A percentile compares a stretch with the other conserved stretches of the same genome.
Evolutionary conservation across 2,329 filamentous ascomycete genomes (phyloP).

Genomic region (Xylariaceae sp.): DNA sequence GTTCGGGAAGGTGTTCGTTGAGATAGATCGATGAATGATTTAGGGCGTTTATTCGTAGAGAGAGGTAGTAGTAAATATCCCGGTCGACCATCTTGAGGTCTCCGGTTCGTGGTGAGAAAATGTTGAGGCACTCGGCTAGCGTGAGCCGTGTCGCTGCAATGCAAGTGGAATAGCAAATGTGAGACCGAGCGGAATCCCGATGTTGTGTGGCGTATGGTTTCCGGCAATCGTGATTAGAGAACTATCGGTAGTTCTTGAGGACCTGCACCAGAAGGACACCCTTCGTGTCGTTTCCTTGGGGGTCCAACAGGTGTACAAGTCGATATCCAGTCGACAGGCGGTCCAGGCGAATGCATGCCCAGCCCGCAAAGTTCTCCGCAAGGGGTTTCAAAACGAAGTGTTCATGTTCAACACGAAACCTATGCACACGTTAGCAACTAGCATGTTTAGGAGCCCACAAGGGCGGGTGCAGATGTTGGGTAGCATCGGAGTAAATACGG

Average conservation of each 20-base stretch:
- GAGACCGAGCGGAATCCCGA: not conserved
- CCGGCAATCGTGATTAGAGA: not conserved
- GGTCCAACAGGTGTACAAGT: conserved; percentile 47
- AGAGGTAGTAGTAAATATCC: not conserved
- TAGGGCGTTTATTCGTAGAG: too few relatives aligned
- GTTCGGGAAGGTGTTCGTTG: not conserved
- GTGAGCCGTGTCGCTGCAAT: not conserved
- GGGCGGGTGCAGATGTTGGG: conserved; percentile 35
- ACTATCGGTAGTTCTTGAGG: conserved; percentile 40
- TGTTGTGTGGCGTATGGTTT: not conserved
- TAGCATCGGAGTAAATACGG: conserved; percentile 1
- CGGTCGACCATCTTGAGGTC: not conserved
- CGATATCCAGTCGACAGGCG: conserved; percentile 52
- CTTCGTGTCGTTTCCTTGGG: conserved; percentile 39
- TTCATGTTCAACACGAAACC: conserved; percentile 46
- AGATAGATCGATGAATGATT: not conserved
- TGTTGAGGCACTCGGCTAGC: not conserved
- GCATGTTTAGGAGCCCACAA: not conserved
- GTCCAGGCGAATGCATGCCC: conserved; percentile 57
- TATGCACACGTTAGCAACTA: conserved; percentile 28
- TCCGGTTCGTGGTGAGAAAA: not conserved
- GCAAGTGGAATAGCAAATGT: not conserved
- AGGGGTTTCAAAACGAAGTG: conserved; percentile 8
- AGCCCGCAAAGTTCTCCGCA: conserved; percentile 33
- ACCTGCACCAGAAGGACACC: conserved; percentile 50